A percentile compares a stretch with the other conserved stretches of the same genome.
phyloP scores from a whole-genome alignment of 208 protist species.

The Entamoeba invadens region DNA sequence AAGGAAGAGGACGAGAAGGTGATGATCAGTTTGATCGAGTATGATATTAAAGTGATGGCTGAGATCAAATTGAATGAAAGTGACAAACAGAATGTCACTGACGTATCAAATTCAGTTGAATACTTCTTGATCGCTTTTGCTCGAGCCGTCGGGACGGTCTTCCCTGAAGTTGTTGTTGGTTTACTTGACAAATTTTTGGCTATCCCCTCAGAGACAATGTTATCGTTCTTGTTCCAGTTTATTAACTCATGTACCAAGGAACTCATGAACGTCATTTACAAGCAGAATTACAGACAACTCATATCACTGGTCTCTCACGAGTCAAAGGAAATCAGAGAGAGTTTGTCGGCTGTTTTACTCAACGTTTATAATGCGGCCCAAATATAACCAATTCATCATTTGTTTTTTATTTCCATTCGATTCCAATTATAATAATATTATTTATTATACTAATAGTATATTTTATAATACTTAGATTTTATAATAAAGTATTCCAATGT shows the following conservation, averaged over 20 bases:
- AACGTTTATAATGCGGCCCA: neutral
- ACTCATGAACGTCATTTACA: neutral
- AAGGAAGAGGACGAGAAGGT: neutral
- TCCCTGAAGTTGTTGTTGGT: neutral
- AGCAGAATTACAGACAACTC: neutral
- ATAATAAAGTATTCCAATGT: too few relatives aligned
- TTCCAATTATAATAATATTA: too few relatives aligned
- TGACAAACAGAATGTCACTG: neutral
- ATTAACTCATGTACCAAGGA: neutral
- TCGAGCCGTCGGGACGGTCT: neutral
- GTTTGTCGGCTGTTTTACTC: neutral
- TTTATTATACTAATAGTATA: too few relatives aligned
- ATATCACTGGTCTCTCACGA: neutral
- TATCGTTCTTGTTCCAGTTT: neutral
- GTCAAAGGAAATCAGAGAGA: neutral
- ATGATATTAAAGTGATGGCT: neutral
- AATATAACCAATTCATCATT: neutral
- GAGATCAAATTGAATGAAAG: neutral
- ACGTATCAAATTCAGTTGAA: neutral
- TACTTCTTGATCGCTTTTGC: neutral
- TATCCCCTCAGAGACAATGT: neutral
- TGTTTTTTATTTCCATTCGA: too few relatives aligned
- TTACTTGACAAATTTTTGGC: neutral
- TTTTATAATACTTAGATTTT: too few relatives aligned
- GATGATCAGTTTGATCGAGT: neutral